These are phyloP conservation scores for Salix viminalis DNA, from an alignment of 345 rosid genomes.

Conservation along the genomic window DNA sequence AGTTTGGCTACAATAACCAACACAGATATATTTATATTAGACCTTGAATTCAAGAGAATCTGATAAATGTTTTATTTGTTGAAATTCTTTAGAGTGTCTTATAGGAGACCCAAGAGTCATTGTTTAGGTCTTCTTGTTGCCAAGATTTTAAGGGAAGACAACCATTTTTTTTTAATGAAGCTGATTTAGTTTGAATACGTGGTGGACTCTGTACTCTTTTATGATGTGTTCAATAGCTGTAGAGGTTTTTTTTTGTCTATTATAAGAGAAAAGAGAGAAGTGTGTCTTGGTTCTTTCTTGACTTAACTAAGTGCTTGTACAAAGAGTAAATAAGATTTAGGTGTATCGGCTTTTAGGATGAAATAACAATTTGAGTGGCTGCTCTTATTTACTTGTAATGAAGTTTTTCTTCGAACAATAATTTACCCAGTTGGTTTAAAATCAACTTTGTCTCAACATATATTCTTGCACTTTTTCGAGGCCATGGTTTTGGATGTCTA, in stretches of 20 bases:
- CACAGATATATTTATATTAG: not conserved
- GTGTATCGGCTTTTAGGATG: not conserved
- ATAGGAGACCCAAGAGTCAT: not conserved
- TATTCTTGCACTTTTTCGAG: not conserved
- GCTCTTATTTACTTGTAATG: not conserved
- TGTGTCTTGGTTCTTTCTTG: not conserved
- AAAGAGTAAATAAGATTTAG: not conserved
- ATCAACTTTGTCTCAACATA: not conserved
- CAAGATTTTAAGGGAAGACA: not conserved
- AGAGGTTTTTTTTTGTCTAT: not conserved
- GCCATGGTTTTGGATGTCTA: too few species aligned
- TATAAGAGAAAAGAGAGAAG: not conserved
- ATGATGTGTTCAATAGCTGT: not conserved
- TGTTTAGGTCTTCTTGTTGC: not conserved
- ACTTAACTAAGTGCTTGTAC: not conserved
- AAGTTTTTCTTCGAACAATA: not conserved
- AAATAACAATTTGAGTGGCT: not conserved
- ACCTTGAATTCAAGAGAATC: not conserved
- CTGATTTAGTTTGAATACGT: not conserved
- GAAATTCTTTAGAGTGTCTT: not conserved
- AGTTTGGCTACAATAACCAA: not conserved
- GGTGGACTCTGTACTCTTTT: not conserved
- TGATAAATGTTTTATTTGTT: not conserved
- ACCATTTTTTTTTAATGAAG: not conserved
- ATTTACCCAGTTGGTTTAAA: not conserved